Evolutionary conservation across 495 filamentous ascomycete genomes (phyloP).

Genomic region (Penicillium ucsense): DNA sequence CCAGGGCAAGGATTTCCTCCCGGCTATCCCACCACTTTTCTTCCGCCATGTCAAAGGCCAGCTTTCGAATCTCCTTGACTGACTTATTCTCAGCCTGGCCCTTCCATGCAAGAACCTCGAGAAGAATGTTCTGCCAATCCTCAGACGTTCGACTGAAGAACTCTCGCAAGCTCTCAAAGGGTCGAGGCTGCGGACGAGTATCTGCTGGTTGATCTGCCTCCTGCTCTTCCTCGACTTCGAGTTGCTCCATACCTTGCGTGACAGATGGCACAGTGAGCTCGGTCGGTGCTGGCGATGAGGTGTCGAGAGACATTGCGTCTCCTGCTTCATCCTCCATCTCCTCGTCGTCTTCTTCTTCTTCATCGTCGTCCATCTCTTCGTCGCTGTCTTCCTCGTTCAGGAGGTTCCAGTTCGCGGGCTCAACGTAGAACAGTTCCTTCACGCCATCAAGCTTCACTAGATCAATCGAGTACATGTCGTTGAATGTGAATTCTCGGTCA

Average conservation of each 20-base stretch:
- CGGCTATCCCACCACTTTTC: conserved; percentile 98
- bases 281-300: conserved; percentile 25
- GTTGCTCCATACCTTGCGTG: conserved; percentile 52
- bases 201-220: conserved; percentile 38
- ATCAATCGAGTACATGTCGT: conserved; percentile 87
- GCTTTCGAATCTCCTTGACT: conserved; percentile 84
- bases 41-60: conserved; percentile 80
- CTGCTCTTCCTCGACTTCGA: conserved; percentile 44
- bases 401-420: conserved; percentile 79
- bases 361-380: conserved; percentile 51
- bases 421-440: conserved; percentile 74
- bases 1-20: conserved; percentile 84
- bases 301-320: conserved; percentile 34
- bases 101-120: conserved; percentile 55
- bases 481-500: conserved; percentile 87
- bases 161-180: conserved; percentile 84
- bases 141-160: conserved; percentile 84
- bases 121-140: conserved; percentile 79
- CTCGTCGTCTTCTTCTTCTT: conserved; percentile 59
- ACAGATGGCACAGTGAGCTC: conserved; percentile 30
- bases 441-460: conserved; percentile 87
- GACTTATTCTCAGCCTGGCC: conserved; percentile 44
- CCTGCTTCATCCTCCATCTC: conserved; percentile 38
- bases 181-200: conserved; percentile 49
- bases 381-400: conserved; percentile 51